phyloP scores from a whole-genome alignment of 768 basidiomycete species.

The Leccinum ochraceum region DNA sequence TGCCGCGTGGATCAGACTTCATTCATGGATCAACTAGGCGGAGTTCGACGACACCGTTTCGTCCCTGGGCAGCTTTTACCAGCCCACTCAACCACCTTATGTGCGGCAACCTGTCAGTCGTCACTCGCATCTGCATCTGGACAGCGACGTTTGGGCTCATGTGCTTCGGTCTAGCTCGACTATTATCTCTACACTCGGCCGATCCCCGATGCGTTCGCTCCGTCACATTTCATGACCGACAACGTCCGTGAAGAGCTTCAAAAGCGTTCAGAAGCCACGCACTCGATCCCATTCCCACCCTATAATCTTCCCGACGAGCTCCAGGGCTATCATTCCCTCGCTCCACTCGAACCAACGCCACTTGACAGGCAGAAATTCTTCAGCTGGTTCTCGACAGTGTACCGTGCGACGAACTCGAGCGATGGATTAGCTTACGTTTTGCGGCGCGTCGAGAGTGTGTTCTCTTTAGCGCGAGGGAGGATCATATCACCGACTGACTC shows the following conservation, averaged over 20 bases:
- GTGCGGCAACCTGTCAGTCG: conserved; percentile 67
- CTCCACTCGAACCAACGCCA: conserved; percentile 65
- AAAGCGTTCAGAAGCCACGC: conserved; percentile 45
- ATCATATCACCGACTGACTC: conserved; percentile 4
- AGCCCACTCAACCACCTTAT: conserved; percentile 45
- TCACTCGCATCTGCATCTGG: not conserved
- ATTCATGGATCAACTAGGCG: conserved; percentile 19
- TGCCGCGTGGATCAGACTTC: not conserved
- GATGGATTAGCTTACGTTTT: conserved; percentile 82
- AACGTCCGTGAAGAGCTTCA: conserved; percentile 62
- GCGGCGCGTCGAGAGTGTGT: conserved; percentile 82
- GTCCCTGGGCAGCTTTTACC: conserved; percentile 40
- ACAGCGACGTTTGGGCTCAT: conserved; percentile 1
- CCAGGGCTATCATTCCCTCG: conserved; percentile 86
- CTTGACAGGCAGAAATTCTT: conserved; percentile 71
- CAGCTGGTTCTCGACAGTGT: conserved; percentile 82
- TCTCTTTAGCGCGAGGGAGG: not conserved
- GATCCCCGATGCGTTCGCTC: conserved; percentile 54
- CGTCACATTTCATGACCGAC: conserved; percentile 86
- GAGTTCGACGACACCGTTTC: conserved; percentile 33
- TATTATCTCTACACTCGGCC: conserved; percentile 89
- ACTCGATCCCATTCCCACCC: conserved; percentile 41
- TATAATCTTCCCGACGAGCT: conserved; percentile 80
- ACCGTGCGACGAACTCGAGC: conserved; percentile 72
- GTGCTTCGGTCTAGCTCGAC: conserved; percentile 58